Evolutionary conservation across 225 moss, liverwort and hornwort genomes (phyloP), one percentile per base, ranked within the genome.

Genomic region (Sphagnum tenellum): DNA sequence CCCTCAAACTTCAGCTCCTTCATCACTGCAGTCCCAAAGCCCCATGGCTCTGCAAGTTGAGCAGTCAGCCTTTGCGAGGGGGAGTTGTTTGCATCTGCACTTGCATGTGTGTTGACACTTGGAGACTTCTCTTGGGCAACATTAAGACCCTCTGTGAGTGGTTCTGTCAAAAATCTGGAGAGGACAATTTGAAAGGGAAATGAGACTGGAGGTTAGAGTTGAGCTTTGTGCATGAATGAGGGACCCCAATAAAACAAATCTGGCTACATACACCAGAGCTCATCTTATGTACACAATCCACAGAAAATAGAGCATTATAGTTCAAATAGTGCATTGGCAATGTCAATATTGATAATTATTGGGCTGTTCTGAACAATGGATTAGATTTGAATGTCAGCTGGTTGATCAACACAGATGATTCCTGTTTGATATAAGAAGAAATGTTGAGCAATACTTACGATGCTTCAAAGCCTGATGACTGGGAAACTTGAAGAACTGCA

Each of bases 111-210:
- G 44, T 50, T 66, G 3, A 51, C 44, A 49, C 48, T 56, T 5
- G 66, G 59, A 51, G 57, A 59, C n/a, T 70, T 75, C 12, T 65
- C 80, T 52, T 89, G 81, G 57, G 82, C 91, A 9, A 81, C 70
- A 65, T 92, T 95, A 46, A 91, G 85, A 6, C 84, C 80, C 71
- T 89, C 89, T 11, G 89, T 80, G 53, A 95, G 76, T 62, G 88
- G 76, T 50, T 86, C 89, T 67, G 94, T 89, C 47, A 77, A 67
- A 60, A 95, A 91, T 57, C 89, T 94, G 77, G n/a, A 55, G 6
- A 66, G 5, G 67, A 56, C 13, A 4, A 45, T 9, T 9, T 8
- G 45, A 45, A 12, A 5, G 12, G 7, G 59, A 60, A 45, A 13
- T 5, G 29, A 29, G 29, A 29, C 29, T 29, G 29, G 29, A 29